Conservation (phyloP, 73 alveolate species). For the Tetrahymena elliotti region DNA sequence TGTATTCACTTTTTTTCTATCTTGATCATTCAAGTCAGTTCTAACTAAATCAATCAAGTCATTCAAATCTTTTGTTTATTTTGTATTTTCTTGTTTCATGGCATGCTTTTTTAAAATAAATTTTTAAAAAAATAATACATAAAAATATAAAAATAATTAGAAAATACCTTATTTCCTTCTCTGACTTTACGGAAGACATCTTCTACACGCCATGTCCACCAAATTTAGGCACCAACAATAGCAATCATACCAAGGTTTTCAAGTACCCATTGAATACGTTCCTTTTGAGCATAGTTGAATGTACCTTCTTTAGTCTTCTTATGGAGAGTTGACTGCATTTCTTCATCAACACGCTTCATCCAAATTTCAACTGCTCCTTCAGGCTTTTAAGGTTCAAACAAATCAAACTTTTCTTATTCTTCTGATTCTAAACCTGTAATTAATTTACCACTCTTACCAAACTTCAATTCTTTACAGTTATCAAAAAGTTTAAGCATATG, state of each 20-base stretch:
- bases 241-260: slow-evolving; percentile 96
- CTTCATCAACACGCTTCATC: slow-evolving; percentile 98
- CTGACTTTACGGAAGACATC: slow-evolving; percentile 95
- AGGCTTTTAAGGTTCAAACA: slow-evolving; percentile 91
- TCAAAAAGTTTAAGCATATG: slow-evolving; percentile 96
- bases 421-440: slow-evolving; percentile 97
- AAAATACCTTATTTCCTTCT: slow-evolving; percentile 84
- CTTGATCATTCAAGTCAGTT: slow-evolving; percentile 75
- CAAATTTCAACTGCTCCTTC: slow-evolving; percentile 95
- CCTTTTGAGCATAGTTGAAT: slow-evolving; percentile 92
- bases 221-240: slow-evolving; percentile 94
- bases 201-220: slow-evolving; percentile 99
- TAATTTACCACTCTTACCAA: slow-evolving; percentile 71
- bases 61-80: slow-evolving; percentile 70
- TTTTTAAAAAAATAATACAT: too few relatives aligned
- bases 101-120: slow-evolving; percentile 77
- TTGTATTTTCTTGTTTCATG: slow-evolving; percentile 91
- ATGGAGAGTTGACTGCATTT: slow-evolving; percentile 91
- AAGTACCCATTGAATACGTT: slow-evolving; percentile 91
- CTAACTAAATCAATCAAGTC: slow-evolving; percentile 96
- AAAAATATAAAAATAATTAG: too few relatives aligned
- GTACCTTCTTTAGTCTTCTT: slow-evolving; percentile 83
- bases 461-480: slow-evolving; percentile 88
- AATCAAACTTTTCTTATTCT: slow-evolving; percentile 95
- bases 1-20: slow-evolving; percentile 89